A percentile compares a stretch with the other conserved stretches of the same genome.
Conservation (phyloP, 371 early-diverging fungal species). For the Apophysomyces trapeziformis region DNA sequence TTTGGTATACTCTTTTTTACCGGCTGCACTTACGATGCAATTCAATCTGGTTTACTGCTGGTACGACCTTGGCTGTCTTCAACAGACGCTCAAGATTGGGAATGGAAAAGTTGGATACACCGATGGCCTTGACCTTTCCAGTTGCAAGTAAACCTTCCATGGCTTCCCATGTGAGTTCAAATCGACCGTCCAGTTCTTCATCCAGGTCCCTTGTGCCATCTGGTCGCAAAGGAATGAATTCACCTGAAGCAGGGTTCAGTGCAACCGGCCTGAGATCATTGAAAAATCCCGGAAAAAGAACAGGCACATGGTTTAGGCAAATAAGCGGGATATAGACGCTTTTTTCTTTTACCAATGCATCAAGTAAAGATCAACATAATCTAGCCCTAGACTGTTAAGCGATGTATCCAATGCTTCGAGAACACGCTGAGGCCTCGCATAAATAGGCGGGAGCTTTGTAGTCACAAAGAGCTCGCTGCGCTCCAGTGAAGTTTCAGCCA, state of each 20-base stretch:
- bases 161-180: conserved; percentile 50
- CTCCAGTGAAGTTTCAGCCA: conserved; percentile 47
- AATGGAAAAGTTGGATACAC: conserved; percentile 68
- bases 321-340: not conserved
- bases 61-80: conserved; percentile 59
- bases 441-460: conserved; percentile 81
- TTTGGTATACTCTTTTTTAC: not conserved
- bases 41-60: conserved; percentile 75
- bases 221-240: conserved; percentile 30
- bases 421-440: conserved; percentile 52
- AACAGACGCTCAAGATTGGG: conserved; percentile 55
- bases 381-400: conserved; percentile 54
- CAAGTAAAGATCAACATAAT: conserved; percentile 76
- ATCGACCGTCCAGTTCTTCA: conserved; percentile 21
- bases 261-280: conserved; percentile 35
- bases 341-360: conserved; percentile 52
- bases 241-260: conserved; percentile 39
- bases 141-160: conserved; percentile 67
- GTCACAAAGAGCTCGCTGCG: conserved; percentile 87
- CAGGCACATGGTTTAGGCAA: not conserved
- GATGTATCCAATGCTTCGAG: conserved; percentile 54
- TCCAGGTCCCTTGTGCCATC: conserved; percentile 48
- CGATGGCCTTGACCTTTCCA: conserved; percentile 70
- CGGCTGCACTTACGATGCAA: conserved; percentile 69
- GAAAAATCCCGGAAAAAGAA: too few relatives aligned